Conservation (phyloP, 345 rosid species). For the Erysimum cheiranthoides region DNA sequence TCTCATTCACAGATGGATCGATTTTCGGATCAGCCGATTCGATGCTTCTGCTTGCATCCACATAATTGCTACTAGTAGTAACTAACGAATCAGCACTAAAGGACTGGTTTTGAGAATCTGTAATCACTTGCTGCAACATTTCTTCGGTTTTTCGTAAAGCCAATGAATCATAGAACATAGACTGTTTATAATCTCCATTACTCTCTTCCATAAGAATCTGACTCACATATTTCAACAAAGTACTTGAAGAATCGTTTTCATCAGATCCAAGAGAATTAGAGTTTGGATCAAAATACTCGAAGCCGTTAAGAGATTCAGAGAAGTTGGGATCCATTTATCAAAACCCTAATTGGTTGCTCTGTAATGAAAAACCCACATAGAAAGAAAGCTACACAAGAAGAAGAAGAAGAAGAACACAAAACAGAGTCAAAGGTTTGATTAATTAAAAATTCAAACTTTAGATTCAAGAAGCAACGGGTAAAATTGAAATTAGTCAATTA, state of each 20-base stretch:
- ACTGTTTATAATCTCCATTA: slow-evolving; percentile 58
- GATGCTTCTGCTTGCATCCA: slow-evolving; percentile 30
- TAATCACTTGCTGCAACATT: slow-evolving; percentile 64
- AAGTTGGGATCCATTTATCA: slow-evolving; percentile 37
- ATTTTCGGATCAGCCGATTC: slow-evolving; percentile 22
- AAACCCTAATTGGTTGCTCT: slow-evolving; percentile 16
- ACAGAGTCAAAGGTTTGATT: slow-evolving; percentile 14
- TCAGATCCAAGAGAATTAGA: slow-evolving; percentile 4
- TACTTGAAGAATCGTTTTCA: not conserved
- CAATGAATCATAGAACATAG: slow-evolving; percentile 62
- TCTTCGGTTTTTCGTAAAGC: slow-evolving; percentile 72
- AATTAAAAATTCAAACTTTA: slow-evolving; percentile 16
- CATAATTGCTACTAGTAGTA: slow-evolving; percentile 6
- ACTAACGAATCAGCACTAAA: slow-evolving; percentile 39
- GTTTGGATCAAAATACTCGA: slow-evolving; percentile 29
- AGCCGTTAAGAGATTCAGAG: not conserved
- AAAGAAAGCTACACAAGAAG: not conserved
- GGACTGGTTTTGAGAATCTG: slow-evolving; percentile 46
- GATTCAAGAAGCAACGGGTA: not conserved
- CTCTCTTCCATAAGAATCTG: slow-evolving; percentile 83
- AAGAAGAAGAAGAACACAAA: slow-evolving; percentile 12
- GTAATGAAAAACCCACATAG: slow-evolving; percentile 4
- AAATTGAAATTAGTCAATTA: not conserved
- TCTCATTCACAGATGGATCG: slow-evolving; percentile 33
- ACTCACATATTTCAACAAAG: slow-evolving; percentile 60